Evolutionary conservation across 176 grass and related monocot genomes (phyloP), one percentile per base, ranked within the genome.

Genomic region (Stipa capillata): DNA sequence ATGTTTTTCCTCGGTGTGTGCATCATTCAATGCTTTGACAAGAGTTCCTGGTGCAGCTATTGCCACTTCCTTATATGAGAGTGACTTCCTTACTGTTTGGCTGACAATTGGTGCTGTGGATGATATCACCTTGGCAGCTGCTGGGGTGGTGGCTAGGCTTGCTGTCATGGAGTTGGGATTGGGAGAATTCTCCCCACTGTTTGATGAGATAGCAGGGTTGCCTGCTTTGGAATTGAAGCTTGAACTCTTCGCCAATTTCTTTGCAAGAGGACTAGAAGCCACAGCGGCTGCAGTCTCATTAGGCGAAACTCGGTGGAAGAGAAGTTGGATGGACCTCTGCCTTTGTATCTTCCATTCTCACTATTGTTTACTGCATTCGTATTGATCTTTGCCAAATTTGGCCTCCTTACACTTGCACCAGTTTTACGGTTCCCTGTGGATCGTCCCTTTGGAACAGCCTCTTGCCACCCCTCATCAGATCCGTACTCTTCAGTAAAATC

Each of bases 61-160:
- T 61, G 95, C 95, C 32, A 98, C 95, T 85, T 98, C 95, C 83
- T 98, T 98, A 79, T 98, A 98, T 77, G 95, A 98, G 67, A 98
- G 87, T 68, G 87, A 65, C 78, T 94, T 98, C 85, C 92, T 98
- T n/a, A 90, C 82, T 45, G 70, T 85, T 69, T 85, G 82, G 77
- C 77, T 72, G 42, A 37, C 60, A 74, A n/a, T 69, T 53, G 88
- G 80, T 73, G 77, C 53, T 53, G 74, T 60, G 31, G 85, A 77
- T 68, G 78, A 79, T 73, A 89, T 83, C 37, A 77, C 74, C 77
- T 94, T 98, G 37, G 69, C 57, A 85, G 56, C 64, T 72, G 71
- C 65, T 69, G 57, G 21, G 21, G 85, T 65, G 51, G 70, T 67
- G 79, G 83, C 73, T 77, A 83, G 82, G 53, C 79, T 88, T 78